Base-by-base conservation (phyloP, 768 basidiomycete species). In the Leccinellum rugosiceps region DNA sequence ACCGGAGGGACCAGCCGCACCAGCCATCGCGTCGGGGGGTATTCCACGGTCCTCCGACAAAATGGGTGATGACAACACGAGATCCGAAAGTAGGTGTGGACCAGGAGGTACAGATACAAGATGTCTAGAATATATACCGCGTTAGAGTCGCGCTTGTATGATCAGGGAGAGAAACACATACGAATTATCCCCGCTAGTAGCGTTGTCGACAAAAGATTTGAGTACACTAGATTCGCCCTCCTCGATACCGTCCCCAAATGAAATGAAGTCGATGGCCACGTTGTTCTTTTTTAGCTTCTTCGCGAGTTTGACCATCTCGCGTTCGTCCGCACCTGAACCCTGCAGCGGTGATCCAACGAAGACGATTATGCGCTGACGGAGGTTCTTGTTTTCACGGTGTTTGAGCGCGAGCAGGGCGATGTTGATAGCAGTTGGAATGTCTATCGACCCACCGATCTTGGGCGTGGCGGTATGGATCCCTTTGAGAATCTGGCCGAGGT, bases 221-320 rank as follows among this genome's bases (percentile, higher is more conserved):
- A 99, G 78, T 55, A 92, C 83, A 48, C 79, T 83, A 45, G 85
- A 84, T 58, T 83, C 86, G 50, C 70, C 72, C 66, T 85, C 83
- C 68, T 88, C 89, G 46, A 94, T 90, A 6, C 86, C 90, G 65
- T 96, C 95, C 1, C 96, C 96, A 72, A 93, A 98, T 6, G 83
- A 83, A 28, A 98, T 78, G 51, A 98, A 79, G 73, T 99, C 97
- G 25, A 98, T 82, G 1, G 95, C 92, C 44, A 99, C 94, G 65
- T 98, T 99, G 73, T 98, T 98, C 86, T 99, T 99, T 81, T 98
- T 98, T 60, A 99, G 80, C 74, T 94, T 97, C 80, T 95, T 97
- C 10, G 95, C 97, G 34, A 99, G 83, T 70, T 86, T 88, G 63
- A 90, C 77, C 83, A 95, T 87, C 53, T 80, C 79, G 64, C 88